These are phyloP conservation scores for Eucalyptus fibrosa DNA, from an alignment of 345 rosid genomes.

Conservation along the genomic window DNA sequence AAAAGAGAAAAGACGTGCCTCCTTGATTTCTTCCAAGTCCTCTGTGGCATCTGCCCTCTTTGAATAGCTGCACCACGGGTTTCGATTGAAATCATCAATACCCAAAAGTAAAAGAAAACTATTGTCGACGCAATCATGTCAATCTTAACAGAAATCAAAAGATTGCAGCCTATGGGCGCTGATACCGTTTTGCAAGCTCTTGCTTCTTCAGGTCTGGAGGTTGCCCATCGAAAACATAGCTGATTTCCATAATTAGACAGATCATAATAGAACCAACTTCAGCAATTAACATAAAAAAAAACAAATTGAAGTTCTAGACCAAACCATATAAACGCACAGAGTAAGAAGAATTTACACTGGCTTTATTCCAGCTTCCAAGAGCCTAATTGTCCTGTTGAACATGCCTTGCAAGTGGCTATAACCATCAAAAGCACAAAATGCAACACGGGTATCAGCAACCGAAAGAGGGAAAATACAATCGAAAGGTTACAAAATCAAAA, in stretches of 20 bases:
- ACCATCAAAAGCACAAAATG: not conserved
- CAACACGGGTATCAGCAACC: not conserved
- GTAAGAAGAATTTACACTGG: slow-evolving; percentile 46
- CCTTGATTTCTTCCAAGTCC: slow-evolving; percentile 58
- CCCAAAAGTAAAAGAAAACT: not conserved
- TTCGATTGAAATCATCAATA: not conserved
- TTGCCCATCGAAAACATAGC: slow-evolving; percentile 88
- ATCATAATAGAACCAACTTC: not conserved
- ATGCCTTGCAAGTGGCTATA: slow-evolving; percentile 91
- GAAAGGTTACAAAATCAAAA: not conserved
- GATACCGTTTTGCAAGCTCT: slow-evolving; percentile 83
- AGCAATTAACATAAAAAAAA: not conserved
- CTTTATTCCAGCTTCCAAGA: slow-evolving; percentile 93
- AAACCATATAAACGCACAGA: not conserved
- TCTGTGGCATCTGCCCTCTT: slow-evolving; percentile 87
- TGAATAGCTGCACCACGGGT: slow-evolving; percentile 47
- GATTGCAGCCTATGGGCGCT: not conserved
- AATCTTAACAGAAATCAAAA: not conserved
- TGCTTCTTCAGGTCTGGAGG: slow-evolving; percentile 90
- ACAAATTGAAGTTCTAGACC: not conserved
- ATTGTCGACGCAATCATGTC: not conserved
- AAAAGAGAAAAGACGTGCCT: slow-evolving; percentile 16
- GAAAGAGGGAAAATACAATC: not conserved
- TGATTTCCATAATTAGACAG: slow-evolving; percentile 2
- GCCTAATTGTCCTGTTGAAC: slow-evolving; percentile 87